Evolutionary conservation across 345 rosid genomes (phyloP).

Genomic region (Murraya koenigii): DNA sequence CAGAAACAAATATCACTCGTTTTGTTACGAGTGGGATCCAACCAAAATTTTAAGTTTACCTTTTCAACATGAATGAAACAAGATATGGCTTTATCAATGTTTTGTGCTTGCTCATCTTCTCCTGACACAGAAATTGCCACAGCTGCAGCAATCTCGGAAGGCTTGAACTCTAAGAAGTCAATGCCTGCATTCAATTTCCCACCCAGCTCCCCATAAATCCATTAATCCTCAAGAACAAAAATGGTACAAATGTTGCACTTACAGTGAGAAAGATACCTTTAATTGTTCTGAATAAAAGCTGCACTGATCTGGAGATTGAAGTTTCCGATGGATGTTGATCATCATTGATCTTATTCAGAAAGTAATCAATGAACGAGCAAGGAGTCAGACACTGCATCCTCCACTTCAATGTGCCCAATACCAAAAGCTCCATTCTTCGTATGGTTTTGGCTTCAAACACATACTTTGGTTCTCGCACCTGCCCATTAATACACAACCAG

Average conservation of each 20-base stretch:
- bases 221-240: constrained; percentile 18
- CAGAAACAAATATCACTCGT: neutral
- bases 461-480: constrained; percentile 52
- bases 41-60: constrained; percentile 30
- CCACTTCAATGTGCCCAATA: constrained; percentile 60
- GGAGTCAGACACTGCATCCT: constrained; percentile 56
- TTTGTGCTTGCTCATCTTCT: constrained; percentile 37
- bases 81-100: constrained; percentile 38
- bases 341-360: constrained; percentile 41
- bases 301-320: constrained; percentile 36
- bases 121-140: constrained; percentile 63
- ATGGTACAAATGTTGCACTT: neutral
- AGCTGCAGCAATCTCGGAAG: constrained; percentile 77
- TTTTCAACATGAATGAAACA: constrained; percentile 40
- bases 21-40: no score
- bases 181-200: constrained; percentile 61
- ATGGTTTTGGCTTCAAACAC: constrained; percentile 52
- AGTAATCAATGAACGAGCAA: constrained; percentile 50
- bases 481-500: constrained; percentile 15
- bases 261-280: constrained; percentile 39
- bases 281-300: constrained; percentile 47
- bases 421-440: constrained; percentile 72
- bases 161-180: constrained; percentile 73
- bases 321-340: constrained; percentile 32
- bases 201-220: constrained; percentile 30